These are phyloP conservation scores for Ligustrum vulgare DNA, from an alignment of 257 asterid species.

Conservation along the genomic window DNA sequence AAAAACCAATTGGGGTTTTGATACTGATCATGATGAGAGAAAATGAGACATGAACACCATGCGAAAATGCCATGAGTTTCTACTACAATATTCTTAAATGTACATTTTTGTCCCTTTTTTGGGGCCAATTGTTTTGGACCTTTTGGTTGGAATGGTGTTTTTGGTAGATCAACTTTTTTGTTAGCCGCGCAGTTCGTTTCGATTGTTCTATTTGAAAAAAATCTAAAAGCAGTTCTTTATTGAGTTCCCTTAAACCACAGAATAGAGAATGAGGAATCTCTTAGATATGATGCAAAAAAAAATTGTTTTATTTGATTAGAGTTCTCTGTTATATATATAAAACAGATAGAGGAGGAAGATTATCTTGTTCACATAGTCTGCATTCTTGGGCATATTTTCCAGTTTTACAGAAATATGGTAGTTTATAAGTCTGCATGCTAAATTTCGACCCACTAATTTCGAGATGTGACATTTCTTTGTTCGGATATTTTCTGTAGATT, in stretches of 20 bases:
- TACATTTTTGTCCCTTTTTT: neutral
- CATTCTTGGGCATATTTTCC: no score
- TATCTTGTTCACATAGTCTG: no score
- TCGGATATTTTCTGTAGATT: no score
- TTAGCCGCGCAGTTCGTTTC: neutral
- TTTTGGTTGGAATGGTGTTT: neutral
- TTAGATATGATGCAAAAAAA: no score
- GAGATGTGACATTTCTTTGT: no score
- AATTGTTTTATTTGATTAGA: no score
- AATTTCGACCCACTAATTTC: neutral
- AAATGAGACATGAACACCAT: neutral
- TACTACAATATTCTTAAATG: neutral
- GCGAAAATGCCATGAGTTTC: neutral
- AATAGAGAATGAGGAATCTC: neutral
- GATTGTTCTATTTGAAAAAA: no score
- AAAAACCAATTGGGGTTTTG: neutral
- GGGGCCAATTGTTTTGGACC: neutral
- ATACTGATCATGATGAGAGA: neutral
- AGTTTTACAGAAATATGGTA: neutral
- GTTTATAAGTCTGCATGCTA: neutral
- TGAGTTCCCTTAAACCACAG: no score
- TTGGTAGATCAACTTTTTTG: neutral
- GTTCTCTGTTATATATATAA: no score
- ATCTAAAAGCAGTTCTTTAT: no score
- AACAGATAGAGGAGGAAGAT: no score